phyloP scores from a whole-genome alignment of 2,329 filamentous ascomycete genomes.

The Xylariomycetidae sp. region DNA sequence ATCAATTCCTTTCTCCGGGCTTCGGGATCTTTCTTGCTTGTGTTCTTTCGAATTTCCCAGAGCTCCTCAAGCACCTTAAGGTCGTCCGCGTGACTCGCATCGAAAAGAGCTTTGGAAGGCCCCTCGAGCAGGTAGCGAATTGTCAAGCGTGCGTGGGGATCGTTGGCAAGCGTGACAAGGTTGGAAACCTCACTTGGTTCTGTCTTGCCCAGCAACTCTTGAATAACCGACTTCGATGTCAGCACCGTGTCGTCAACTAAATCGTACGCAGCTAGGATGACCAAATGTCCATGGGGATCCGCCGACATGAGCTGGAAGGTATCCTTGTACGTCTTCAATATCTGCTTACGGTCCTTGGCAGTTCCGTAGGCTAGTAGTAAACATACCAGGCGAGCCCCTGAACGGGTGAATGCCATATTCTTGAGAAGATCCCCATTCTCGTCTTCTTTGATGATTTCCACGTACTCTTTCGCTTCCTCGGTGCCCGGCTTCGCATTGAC shows the following conservation, averaged over 20 bases:
- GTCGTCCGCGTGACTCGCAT: constrained; percentile 58
- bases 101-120: constrained; percentile 56
- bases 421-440: constrained; percentile 86
- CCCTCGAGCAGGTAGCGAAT: constrained; percentile 80
- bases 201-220: constrained; percentile 75
- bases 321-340: constrained; percentile 87
- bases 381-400: constrained; percentile 76
- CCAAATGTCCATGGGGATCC: constrained; percentile 71
- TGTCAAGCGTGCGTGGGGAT: constrained; percentile 60
- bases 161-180: constrained; percentile 59
- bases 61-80: constrained; percentile 71
- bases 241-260: constrained; percentile 93
- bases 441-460: constrained; percentile 87
- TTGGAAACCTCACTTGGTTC: constrained; percentile 59
- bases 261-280: constrained; percentile 83
- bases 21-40: constrained; percentile 88
- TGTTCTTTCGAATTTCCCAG: constrained; percentile 72
- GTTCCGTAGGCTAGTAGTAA: constrained; percentile 77
- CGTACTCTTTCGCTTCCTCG: constrained; percentile 79
- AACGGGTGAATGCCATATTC: constrained; percentile 93
- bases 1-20: constrained; percentile 72
- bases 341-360: constrained; percentile 88
- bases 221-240: constrained; percentile 77
- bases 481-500: constrained; percentile 71
- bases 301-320: constrained; percentile 80